Evolutionary conservation across 2,329 filamentous ascomycete genomes (phyloP), one percentile per base, ranked within the genome.

Genomic region (Lachnellula occidentalis): DNA sequence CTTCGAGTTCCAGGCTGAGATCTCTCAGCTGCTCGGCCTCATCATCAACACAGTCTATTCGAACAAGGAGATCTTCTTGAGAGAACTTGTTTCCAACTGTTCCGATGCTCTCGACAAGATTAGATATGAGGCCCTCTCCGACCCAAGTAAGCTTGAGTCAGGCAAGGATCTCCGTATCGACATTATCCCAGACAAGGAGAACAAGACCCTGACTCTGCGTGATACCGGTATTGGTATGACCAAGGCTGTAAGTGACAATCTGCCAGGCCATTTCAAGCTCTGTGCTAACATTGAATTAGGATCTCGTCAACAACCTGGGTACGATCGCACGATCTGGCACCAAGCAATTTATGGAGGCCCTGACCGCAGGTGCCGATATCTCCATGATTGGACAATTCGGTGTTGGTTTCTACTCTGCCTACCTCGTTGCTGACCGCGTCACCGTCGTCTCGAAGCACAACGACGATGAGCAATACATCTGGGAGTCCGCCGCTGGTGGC

Each of bases 11-110:
- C 94, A 99, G 88, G 94, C 94, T 88, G 94, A 99, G 89, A 99
- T 99, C 75, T 97, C 92, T 88, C 94, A 99, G 90, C 90, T 99
- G 66, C 88, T 99, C 74, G 91, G 87, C 68, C 89, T 99, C 75
- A 99, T 99, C 79, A 99, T 99, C 85, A 99, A 99, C 89, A 97
- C 94, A 66, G 94, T 99, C 81, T 99, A 97, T 85, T 96, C 92
- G 69, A 99, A 99, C 88, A 99, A 99, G 85, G 94, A 97, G 80
- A 97, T 99, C 74, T 99, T 99, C 87, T 80, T 99, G 70, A 83
- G 94, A 87, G 94, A 99, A 80, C 74, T 99, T 69, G 90, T 99
- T 72, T 97, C 94, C 79, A 99, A 99, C 80, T 87, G 88, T 73
- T 97, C 92, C 71, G 94, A 99, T 87, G 94, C 94, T 59, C 85